Evolutionary conservation across 164 flowering plant genomes (phyloP).

Genomic region (Magnolia changhungtana): DNA sequence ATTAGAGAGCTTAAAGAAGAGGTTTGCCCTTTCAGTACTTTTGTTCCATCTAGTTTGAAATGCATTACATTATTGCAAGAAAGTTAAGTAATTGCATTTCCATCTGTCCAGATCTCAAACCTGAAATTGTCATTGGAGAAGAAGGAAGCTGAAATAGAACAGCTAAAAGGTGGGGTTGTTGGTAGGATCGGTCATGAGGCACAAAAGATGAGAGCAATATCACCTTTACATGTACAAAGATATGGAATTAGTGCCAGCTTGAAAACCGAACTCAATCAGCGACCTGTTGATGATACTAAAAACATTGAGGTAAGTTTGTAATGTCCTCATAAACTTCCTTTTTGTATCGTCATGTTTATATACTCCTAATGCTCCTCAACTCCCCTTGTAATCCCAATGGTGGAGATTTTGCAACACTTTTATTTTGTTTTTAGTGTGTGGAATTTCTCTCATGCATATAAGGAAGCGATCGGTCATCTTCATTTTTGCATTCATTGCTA

Average conservation of each 20-base stretch:
- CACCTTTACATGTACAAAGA: slow-evolving; percentile 55
- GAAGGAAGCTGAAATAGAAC: slow-evolving; percentile 71
- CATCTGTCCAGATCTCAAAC: slow-evolving; percentile 49
- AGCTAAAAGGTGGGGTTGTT: slow-evolving; percentile 34
- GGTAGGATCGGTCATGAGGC: slow-evolving; percentile 27
- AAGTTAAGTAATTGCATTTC: background rate
- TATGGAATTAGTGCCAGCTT: slow-evolving; percentile 27
- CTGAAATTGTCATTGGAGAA: slow-evolving; percentile 57
- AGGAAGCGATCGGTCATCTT: too few species aligned
- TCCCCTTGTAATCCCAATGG: too few species aligned
- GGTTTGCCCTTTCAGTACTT: slow-evolving; percentile 32
- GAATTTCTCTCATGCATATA: too few species aligned
- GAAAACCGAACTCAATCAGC: slow-evolving; percentile 46
- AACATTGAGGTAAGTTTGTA: slow-evolving; percentile 46
- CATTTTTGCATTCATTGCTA: too few species aligned
- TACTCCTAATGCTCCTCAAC: background rate
- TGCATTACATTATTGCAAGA: background rate
- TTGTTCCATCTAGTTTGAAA: slow-evolving; percentile 3
- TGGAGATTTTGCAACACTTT: too few species aligned
- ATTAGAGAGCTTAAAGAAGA: slow-evolving; percentile 73
- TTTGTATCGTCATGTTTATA: background rate
- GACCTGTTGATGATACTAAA: slow-evolving; percentile 36
- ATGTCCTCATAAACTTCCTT: background rate
- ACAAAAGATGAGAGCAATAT: slow-evolving; percentile 43
- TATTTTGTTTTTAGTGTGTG: too few species aligned